phyloP scores from a whole-genome alignment of 1,284 basidiomycete genomes.

The Apiotrichum siamense region DNA sequence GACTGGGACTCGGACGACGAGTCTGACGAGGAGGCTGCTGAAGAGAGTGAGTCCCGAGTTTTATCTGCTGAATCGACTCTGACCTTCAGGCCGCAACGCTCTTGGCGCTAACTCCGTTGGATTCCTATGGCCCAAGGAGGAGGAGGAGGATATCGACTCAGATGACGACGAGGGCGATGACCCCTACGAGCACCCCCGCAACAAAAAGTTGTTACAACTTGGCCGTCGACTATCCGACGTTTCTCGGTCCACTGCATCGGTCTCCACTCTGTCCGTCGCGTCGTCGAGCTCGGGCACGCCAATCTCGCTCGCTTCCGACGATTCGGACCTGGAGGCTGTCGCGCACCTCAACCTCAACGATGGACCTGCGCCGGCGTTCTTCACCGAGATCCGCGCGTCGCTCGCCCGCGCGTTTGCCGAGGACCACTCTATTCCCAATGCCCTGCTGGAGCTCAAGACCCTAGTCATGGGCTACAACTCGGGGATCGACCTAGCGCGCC shows the following conservation, averaged over 20 bases:
- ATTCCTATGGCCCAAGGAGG: constrained; percentile 48
- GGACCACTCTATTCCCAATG: constrained; percentile 42
- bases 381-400: constrained; percentile 36
- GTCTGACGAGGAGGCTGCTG: constrained; percentile 46
- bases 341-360: constrained; percentile 25
- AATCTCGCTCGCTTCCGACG: constrained; percentile 17
- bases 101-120: constrained; percentile 42
- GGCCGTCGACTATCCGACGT: constrained; percentile 40
- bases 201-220: constrained; percentile 44
- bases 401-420: constrained; percentile 45
- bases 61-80: neutral
- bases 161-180: constrained; percentile 42
- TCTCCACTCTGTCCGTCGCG: constrained; percentile 44
- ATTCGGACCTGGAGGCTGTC: constrained; percentile 19
- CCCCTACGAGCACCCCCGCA: constrained; percentile 46
- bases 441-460: constrained; percentile 42
- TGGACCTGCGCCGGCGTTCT: constrained; percentile 35
- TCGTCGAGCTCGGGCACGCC: constrained; percentile 37
- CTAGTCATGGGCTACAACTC: constrained; percentile 47
- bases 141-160: constrained; percentile 36
- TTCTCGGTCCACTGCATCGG: constrained; percentile 22
- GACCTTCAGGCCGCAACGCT: constrained; percentile 3
- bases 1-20: constrained; percentile 57
- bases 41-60: constrained; percentile 10
- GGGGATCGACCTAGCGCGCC: constrained; percentile 41